Percentiles rank a stretch among this genome's conserved stretches.
phyloP scores from a whole-genome alignment of 768 basidiomycete species.

The Russula compacta region DNA sequence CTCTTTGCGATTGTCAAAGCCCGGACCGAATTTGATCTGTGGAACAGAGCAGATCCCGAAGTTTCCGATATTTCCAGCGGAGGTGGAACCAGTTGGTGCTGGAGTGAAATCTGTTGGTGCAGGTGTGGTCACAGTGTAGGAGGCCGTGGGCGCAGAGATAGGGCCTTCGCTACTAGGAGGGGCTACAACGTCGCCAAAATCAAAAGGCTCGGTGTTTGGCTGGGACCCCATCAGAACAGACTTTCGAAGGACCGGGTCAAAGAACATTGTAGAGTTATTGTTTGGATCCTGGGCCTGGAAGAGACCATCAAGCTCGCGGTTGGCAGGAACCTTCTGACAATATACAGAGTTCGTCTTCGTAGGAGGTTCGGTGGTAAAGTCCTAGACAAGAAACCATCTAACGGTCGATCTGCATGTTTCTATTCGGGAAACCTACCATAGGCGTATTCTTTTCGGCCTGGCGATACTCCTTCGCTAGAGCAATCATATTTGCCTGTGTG shows the following conservation, averaged over 20 bases:
- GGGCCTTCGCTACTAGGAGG: no score
- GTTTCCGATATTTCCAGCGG: slow-evolving; percentile 23
- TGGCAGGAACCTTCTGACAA: slow-evolving; percentile 31
- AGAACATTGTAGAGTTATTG: slow-evolving; percentile 28
- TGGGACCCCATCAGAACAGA: slow-evolving; percentile 41
- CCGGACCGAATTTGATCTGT: slow-evolving; percentile 45
- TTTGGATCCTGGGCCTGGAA: slow-evolving; percentile 31
- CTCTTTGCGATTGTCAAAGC: slow-evolving; percentile 46
- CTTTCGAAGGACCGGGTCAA: slow-evolving; percentile 26
- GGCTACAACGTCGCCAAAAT: background rate
- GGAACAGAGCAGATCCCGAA: slow-evolving; percentile 50
- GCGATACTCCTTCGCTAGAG: slow-evolving; percentile 43
- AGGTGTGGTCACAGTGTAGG: no score
- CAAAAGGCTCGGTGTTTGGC: slow-evolving; percentile 29
- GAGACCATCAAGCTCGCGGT: slow-evolving; percentile 29
- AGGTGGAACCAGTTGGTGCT: background rate
- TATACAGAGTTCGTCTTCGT: slow-evolving; percentile 43
- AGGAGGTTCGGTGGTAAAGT: slow-evolving; percentile 45
- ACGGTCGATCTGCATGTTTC: background rate
- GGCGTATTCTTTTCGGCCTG: slow-evolving; percentile 53
- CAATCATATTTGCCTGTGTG: slow-evolving; percentile 44
- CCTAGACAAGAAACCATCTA: slow-evolving; percentile 25
- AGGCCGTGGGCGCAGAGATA: no score
- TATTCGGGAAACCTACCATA: slow-evolving; percentile 29
- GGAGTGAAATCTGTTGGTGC: background rate